These are phyloP conservation scores for Nemania sp. DNA, from an alignment of 2,329 filamentous ascomycete species.

Conservation along the genomic window DNA sequence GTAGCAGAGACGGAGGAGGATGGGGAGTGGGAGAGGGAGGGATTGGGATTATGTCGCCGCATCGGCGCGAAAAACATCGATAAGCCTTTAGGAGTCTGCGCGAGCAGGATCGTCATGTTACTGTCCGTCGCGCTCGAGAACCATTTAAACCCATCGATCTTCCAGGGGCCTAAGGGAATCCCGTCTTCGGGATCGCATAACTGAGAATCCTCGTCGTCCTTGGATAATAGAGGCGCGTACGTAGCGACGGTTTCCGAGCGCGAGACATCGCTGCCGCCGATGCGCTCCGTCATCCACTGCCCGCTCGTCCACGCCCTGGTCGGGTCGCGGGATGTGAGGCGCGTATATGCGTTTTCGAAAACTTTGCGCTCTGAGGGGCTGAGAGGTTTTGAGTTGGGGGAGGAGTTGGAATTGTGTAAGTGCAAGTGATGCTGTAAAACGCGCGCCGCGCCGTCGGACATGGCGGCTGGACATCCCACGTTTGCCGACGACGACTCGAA, in stretches of 20 bases:
- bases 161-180: conserved; percentile 42
- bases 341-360: conserved; percentile 45
- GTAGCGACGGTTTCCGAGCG: conserved; percentile 58
- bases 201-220: conserved; percentile 19
- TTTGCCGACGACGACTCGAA: conserved; percentile 34
- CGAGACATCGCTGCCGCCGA: conserved; percentile 60
- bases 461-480: conserved; percentile 57
- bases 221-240: conserved; percentile 22
- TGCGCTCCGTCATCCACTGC: conserved; percentile 66
- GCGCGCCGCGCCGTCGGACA: conserved; percentile 54
- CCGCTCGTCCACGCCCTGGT: conserved; percentile 58
- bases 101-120: conserved; percentile 60
- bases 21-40: too few relatives aligned
- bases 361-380: conserved; percentile 34
- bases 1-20: conserved; percentile 14
- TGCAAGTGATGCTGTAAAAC: conserved; percentile 38
- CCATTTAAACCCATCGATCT: conserved; percentile 64
- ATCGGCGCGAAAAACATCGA: conserved; percentile 61
- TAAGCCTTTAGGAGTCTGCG: conserved; percentile 52
- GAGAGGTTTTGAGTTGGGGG: conserved; percentile 23
- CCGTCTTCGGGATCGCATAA: conserved; percentile 18
- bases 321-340: conserved; percentile 49
- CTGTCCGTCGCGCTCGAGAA: conserved; percentile 65
- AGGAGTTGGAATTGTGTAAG: too few relatives aligned
- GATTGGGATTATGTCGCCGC: conserved; percentile 33